Conservation (phyloP, 169 alveolate species). For the Pseudocohnilembus persalinus region DNA sequence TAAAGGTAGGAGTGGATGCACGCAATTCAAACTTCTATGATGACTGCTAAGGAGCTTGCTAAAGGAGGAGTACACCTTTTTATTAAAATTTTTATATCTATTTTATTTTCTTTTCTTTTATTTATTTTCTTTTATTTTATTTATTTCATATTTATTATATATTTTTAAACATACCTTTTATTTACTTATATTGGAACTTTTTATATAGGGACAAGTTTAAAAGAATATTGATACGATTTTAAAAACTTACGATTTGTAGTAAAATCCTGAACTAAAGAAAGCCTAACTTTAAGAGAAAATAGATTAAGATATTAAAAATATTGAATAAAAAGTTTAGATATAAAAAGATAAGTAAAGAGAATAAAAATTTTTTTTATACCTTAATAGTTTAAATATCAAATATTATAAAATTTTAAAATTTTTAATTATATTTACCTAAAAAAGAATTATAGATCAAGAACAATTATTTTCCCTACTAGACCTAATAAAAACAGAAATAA, state of each 20-base stretch:
- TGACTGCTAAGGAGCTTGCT: conserved; percentile 14
- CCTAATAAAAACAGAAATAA: conserved; percentile 2
- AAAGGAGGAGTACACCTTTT: no score
- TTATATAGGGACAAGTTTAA: conserved; percentile 2
- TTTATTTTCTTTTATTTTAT: no score
- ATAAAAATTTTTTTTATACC: background rate
- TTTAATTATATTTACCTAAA: background rate
- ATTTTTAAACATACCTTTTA: background rate
- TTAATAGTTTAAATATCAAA: no score
- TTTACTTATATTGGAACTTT: no score
- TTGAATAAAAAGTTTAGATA: background rate
- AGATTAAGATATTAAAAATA: conserved; percentile 12
- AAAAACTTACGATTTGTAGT: conserved; percentile 1
- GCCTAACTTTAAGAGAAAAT: conserved; percentile 1
- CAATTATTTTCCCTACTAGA: background rate
- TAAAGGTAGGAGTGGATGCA: conserved; percentile 9
- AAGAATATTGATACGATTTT: conserved; percentile 27
- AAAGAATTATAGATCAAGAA: background rate
- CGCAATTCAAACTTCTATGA: conserved; percentile 13
- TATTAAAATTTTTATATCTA: no score
- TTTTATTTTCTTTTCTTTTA: no score
- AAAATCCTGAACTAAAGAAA: background rate
- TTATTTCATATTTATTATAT: no score
- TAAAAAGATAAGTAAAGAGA: background rate
- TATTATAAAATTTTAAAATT: no score